These are phyloP conservation scores for Astrothelium subdiscretum DNA, from an alignment of 495 filamentous ascomycete species.

Conservation along the genomic window DNA sequence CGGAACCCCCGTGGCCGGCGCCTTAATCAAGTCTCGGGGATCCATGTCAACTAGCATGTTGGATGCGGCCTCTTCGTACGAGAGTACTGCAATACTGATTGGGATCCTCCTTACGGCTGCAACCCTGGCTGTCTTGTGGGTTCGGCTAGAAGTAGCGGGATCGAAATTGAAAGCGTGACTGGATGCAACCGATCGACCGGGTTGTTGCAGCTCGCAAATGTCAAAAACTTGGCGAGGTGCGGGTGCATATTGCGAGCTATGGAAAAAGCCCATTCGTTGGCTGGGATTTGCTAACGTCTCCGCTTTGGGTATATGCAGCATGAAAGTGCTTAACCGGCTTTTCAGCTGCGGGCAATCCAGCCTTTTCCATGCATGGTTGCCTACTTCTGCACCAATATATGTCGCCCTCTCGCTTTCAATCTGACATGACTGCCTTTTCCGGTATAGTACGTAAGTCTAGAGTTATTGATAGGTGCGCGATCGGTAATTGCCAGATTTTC, in stretches of 20 bases:
- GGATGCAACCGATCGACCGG: background rate
- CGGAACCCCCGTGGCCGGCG: constrained; percentile 34
- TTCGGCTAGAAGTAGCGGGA: background rate
- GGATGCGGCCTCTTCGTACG: background rate
- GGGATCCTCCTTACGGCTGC: background rate
- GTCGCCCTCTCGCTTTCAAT: background rate
- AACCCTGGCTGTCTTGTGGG: background rate
- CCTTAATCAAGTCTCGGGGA: constrained; percentile 15
- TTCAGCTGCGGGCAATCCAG: background rate
- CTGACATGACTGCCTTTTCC: background rate
- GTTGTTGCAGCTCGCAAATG: background rate
- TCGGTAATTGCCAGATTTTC: background rate
- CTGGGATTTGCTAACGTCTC: background rate
- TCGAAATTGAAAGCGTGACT: background rate
- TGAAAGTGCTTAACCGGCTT: background rate
- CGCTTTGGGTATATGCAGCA: background rate
- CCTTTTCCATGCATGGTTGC: background rate
- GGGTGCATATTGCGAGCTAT: background rate
- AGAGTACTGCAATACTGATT: background rate
- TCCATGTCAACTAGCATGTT: constrained; percentile 4
- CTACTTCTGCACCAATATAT: background rate
- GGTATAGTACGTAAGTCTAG: background rate
- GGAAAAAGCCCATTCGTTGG: background rate
- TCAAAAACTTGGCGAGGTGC: background rate
- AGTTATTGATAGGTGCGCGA: background rate